These are phyloP conservation scores for Botrytis elliptica DNA, from an alignment of 2,329 filamentous ascomycete species.

Conservation along the genomic window DNA sequence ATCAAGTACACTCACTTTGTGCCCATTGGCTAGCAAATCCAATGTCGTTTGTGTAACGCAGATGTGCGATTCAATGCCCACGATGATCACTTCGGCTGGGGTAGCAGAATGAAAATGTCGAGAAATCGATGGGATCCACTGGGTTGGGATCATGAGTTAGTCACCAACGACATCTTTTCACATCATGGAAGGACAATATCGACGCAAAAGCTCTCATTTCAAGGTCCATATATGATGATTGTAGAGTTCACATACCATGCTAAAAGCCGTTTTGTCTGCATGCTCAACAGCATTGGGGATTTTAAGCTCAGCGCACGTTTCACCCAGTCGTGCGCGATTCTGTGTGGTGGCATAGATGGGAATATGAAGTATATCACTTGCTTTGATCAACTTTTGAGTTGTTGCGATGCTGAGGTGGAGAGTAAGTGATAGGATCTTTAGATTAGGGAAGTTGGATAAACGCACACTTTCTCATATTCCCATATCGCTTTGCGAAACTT, in stretches of 20 bases:
- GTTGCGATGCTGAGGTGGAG: constrained; percentile 58
- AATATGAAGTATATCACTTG: constrained; percentile 64
- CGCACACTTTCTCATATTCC: constrained; percentile 79
- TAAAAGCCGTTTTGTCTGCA: constrained; percentile 86
- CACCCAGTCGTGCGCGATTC: constrained; percentile 72
- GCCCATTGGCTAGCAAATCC: constrained; percentile 72
- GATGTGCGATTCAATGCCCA: constrained; percentile 92
- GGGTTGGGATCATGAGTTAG: neutral
- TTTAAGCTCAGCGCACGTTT: constrained; percentile 71
- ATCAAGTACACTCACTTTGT: constrained; percentile 54
- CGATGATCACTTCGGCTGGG: constrained; percentile 65
- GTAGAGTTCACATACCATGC: constrained; percentile 55
- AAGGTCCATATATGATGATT: neutral
- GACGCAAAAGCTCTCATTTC: neutral
- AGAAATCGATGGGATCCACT: constrained; percentile 63
- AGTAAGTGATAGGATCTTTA: constrained; percentile 7
- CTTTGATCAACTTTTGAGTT: constrained; percentile 65
- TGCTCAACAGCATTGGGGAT: constrained; percentile 53
- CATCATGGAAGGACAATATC: neutral
- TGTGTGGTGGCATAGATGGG: constrained; percentile 88
- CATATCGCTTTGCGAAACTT: constrained; percentile 83
- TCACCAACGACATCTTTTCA: neutral
- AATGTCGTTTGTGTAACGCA: constrained; percentile 91
- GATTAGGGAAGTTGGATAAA: constrained; percentile 12
- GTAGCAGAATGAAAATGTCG: constrained; percentile 40